Conservation (phyloP, 1,284 basidiomycete genomes). For the Athelia psychrophila region DNA sequence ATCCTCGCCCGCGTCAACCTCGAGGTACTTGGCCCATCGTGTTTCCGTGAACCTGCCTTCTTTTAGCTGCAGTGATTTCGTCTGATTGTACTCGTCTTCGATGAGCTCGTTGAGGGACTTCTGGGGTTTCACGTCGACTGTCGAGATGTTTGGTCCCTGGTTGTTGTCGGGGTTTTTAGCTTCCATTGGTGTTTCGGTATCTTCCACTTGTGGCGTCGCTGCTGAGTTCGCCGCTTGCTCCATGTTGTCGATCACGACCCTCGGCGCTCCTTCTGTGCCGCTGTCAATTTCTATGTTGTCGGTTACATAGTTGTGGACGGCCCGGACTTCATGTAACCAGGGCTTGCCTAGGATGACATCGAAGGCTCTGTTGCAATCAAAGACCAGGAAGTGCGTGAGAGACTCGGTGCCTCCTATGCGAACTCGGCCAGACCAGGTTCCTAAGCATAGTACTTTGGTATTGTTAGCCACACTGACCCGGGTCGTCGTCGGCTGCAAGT, state of each 20-base stretch:
- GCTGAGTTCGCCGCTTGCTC: too few species aligned
- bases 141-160: too few species aligned
- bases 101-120: too few species aligned
- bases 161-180: not conserved
- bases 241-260: not conserved
- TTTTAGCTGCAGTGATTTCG: too few species aligned
- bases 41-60: too few species aligned
- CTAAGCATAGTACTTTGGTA: not conserved
- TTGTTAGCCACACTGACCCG: not conserved
- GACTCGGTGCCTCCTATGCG: not conserved
- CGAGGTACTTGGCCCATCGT: too few species aligned
- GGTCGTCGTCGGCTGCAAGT: not conserved
- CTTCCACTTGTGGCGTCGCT: too few species aligned
- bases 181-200: not conserved
- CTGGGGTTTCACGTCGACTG: too few species aligned
- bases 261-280: not conserved
- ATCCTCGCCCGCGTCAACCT: too few species aligned
- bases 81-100: too few species aligned
- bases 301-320: not conserved
- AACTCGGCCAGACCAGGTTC: not conserved
- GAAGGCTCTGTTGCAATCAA: not conserved
- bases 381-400: not conserved
- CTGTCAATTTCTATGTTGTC: not conserved
- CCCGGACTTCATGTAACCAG: not conserved
- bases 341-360: not conserved